phyloP scores from a whole-genome alignment of 306 rosid species.

The Gillenia trifoliata region DNA sequence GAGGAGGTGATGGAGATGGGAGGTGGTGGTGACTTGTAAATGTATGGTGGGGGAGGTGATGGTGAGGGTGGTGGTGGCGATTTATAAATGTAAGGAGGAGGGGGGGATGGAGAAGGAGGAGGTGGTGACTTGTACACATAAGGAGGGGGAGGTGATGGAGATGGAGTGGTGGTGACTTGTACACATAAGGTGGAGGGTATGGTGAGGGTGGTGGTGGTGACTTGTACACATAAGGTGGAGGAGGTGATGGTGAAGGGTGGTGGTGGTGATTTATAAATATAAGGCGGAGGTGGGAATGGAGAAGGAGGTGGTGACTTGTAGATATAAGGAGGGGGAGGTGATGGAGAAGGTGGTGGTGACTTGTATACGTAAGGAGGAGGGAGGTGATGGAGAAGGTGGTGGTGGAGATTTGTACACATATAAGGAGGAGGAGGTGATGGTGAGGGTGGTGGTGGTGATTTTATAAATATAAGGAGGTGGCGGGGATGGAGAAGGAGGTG shows the following conservation, averaged over 20 bases:
- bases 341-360: not conserved
- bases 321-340: not conserved
- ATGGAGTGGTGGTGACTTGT: not conserved
- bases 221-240: no score
- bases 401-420: not conserved
- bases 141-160: not conserved
- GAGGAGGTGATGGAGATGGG: not conserved
- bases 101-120: not conserved
- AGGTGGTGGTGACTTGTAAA: not conserved
- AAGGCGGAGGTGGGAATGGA: no score
- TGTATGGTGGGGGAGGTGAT: not conserved
- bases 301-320: not conserved
- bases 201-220: no score
- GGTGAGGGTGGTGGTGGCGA: not conserved
- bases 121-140: not conserved
- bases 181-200: not conserved
- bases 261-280: no score
- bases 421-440: not conserved
- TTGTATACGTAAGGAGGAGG: not conserved
- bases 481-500: not conserved
- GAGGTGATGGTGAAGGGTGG: no score
- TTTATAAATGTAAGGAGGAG: not conserved
- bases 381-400: not conserved
- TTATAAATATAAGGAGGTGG: not conserved
- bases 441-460: not conserved